These are phyloP conservation scores for Apiospora arundinis DNA, from an alignment of 2,329 filamentous ascomycete genomes.

Conservation along the genomic window DNA sequence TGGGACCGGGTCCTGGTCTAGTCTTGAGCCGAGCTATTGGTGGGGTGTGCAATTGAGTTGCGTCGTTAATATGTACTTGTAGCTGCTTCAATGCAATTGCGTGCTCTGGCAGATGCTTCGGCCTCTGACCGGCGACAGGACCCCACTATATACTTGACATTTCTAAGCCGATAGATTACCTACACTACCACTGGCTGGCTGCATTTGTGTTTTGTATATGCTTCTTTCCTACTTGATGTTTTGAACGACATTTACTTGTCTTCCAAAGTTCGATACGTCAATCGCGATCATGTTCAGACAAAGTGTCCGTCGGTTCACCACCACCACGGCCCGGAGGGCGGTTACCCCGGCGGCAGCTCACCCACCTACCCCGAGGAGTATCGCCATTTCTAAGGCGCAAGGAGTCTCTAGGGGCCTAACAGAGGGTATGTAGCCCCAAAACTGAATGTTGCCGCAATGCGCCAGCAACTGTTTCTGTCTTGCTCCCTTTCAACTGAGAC, in stretches of 20 bases:
- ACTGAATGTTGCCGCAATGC: background rate
- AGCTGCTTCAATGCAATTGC: conserved; percentile 3
- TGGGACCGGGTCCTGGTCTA: background rate
- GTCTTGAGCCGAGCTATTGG: background rate
- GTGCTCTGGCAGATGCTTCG: background rate
- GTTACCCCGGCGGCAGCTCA: conserved; percentile 44
- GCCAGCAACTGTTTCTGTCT: conserved; percentile 12
- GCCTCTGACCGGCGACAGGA: conserved; percentile 13
- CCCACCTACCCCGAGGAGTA: conserved; percentile 62
- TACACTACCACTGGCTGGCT: background rate
- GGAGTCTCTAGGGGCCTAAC: conserved; percentile 79
- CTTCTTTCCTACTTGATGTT: background rate
- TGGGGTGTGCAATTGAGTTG: conserved; percentile 1
- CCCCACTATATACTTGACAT: conserved; percentile 5
- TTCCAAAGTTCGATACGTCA: background rate
- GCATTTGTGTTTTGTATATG: background rate
- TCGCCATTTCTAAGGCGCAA: conserved; percentile 80
- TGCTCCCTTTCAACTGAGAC: background rate
- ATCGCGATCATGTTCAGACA: conserved; percentile 69
- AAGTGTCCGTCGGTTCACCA: conserved; percentile 70
- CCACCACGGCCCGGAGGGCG: conserved; percentile 62
- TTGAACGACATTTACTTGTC: background rate
- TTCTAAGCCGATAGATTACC: background rate
- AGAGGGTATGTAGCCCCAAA: conserved; percentile 65
- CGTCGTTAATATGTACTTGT: too few relatives aligned